Percentiles rank a stretch among this genome's conserved stretches.
Evolutionary conservation across 805 yeast species (phyloP).

Genomic region (Saccharomyces kudriavzevii): DNA sequence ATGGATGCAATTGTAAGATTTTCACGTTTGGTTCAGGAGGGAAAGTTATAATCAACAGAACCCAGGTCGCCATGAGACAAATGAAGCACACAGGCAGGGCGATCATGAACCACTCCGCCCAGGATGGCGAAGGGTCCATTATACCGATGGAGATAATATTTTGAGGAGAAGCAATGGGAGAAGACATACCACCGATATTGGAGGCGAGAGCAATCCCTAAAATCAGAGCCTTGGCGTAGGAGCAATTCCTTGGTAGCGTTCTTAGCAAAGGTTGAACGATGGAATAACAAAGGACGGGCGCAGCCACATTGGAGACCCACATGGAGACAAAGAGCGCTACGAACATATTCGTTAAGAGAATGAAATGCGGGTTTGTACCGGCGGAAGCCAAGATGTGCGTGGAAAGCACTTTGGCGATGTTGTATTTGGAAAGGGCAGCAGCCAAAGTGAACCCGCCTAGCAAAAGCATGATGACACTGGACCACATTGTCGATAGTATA

Average conservation of each 20-base stretch:
- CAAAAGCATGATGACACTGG: conserved; percentile 80
- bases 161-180: conserved; percentile 96
- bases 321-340: conserved; percentile 81
- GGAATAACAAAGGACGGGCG: conserved; percentile 88
- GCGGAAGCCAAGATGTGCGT: conserved; percentile 74
- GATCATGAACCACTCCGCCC: conserved; percentile 92
- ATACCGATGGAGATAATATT: conserved; percentile 82
- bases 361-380: conserved; percentile 75
- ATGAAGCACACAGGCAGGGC: conserved; percentile 71
- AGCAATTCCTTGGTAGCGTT: conserved; percentile 69
- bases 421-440: conserved; percentile 86
- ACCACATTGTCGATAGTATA: conserved; percentile 88
- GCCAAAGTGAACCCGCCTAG: conserved; percentile 94
- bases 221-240: conserved; percentile 74
- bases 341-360: conserved; percentile 72
- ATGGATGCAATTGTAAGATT: conserved; percentile 38
- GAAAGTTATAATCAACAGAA: conserved; percentile 58
- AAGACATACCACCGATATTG: conserved; percentile 92
- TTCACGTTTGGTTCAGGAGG: conserved; percentile 44
- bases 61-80: conserved; percentile 63
- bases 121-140: conserved; percentile 75
- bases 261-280: conserved; percentile 84
- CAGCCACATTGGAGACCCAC: conserved; percentile 97
- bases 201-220: conserved; percentile 90
- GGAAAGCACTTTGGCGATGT: conserved; percentile 78